Evolutionary conservation across 345 rosid genomes (phyloP), one percentile per base, ranked within the genome.

Genomic region (Salix arbutifolia): DNA sequence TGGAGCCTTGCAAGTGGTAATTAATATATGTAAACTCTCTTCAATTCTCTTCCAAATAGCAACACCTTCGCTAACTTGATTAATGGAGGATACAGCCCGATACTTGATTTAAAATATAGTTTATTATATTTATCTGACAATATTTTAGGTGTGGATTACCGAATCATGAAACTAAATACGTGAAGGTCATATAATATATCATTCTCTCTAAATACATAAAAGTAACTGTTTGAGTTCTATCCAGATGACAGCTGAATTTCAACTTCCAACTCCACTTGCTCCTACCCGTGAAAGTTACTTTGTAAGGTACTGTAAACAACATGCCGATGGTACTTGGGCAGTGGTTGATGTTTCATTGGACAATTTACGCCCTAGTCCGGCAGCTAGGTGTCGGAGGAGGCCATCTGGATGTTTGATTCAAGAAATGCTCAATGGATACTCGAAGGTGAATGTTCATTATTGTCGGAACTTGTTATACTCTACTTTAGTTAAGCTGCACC

Each of bases 311-410:
- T 92, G 93, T 64, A 94, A 92, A 73, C 91, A 92, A 46, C 93
- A 89, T 35, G 84, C 78, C 8, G 97, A 94, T 3, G 92, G 92
- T 50, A 74, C 89, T 1, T 96, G 99, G 99, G 96, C 92, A 4
- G 97, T 96, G 70, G 99, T 92, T 25, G 99, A 96, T 78, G 90
- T 91, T 78, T 96, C 99, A 16, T 81, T 96, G 82, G 97, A 96
- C 85, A 83, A 85, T 66, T 46, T 92, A 52, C 81, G 89, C 38
- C 91, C 94, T 4, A 87, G 86, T 73, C 81, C 89, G 0, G 70
- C 79, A 2, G 79, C 77, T 0, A 84, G 91, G 64, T 89, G 96
- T 79, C 81, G 95, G 11, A 84, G 91, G 79, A 84, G 96, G 79
- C 98, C 99, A 23, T 96, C 98, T 25, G 99, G 98, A 46, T 96